Percentiles rank a stretch among this genome's conserved stretches.
phyloP scores from a whole-genome alignment of 768 basidiomycete species.

The Boletus barrowsii region DNA sequence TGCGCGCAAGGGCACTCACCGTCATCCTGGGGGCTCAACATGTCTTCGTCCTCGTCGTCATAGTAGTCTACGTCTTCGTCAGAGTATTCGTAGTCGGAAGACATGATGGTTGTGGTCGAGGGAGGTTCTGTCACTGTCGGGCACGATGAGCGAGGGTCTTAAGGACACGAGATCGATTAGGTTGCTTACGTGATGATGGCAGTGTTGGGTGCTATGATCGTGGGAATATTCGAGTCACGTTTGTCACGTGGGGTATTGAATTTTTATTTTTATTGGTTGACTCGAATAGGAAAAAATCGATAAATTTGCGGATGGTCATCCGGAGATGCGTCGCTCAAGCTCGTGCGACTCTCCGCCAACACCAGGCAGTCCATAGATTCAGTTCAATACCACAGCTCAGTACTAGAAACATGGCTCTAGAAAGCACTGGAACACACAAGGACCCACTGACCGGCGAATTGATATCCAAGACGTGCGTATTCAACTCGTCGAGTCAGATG shows the following conservation, averaged over 20 bases:
- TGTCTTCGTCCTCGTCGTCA: conserved; percentile 71
- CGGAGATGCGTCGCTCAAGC: conserved; percentile 21
- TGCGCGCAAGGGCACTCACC: conserved; percentile 32
- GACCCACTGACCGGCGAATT: conserved; percentile 93
- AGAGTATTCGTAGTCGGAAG: conserved; percentile 69
- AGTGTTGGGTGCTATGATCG: conserved; percentile 12
- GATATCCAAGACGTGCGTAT: conserved; percentile 89
- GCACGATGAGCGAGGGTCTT: conserved; percentile 16
- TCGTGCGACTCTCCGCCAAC: conserved; percentile 9
- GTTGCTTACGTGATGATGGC: conserved; percentile 25
- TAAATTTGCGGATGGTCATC: conserved; percentile 23
- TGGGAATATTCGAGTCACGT: conserved; percentile 5
- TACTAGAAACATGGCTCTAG: conserved; percentile 38
- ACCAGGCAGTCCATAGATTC: background rate
- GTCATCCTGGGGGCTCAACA: conserved; percentile 58
- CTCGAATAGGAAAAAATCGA: conserved; percentile 31
- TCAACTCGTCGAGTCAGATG: conserved; percentile 1
- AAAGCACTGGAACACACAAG: conserved; percentile 43
- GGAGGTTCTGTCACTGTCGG: conserved; percentile 14
- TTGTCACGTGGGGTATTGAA: conserved; percentile 1
- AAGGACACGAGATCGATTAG: conserved; percentile 25
- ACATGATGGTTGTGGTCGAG: conserved; percentile 35
- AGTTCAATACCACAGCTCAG: conserved; percentile 2
- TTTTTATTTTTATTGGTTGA: conserved; percentile 7
- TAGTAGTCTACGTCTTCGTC: conserved; percentile 66